These are phyloP conservation scores for Cornus controversa DNA, from an alignment of 148 eudicot genomes.

Conservation along the genomic window DNA sequence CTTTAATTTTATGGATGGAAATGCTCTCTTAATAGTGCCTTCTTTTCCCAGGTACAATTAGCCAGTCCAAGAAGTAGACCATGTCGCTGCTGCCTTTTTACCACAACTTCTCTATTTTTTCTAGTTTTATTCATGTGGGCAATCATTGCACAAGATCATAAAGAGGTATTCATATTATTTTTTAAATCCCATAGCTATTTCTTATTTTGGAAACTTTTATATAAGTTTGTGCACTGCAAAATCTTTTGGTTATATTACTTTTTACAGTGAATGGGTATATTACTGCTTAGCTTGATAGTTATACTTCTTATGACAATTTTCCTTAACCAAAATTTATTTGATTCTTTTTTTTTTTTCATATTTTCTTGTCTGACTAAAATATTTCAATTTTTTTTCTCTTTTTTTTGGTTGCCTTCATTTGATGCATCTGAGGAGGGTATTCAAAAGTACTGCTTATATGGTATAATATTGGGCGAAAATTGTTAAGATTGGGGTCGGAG, in stretches of 20 bases:
- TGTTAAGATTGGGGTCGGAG: constrained; percentile 18
- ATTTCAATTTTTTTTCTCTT: background rate
- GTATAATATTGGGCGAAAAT: constrained; percentile 33
- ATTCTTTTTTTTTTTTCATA: background rate
- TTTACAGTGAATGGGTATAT: background rate
- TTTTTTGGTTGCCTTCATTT: background rate
- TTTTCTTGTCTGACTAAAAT: background rate
- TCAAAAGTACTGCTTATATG: background rate
- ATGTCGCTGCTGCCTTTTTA: constrained; percentile 35
- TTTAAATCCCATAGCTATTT: background rate
- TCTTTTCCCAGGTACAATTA: constrained; percentile 31
- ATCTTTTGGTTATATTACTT: background rate
- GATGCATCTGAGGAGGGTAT: background rate
- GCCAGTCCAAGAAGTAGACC: constrained; percentile 41
- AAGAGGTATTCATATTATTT: constrained; percentile 30
- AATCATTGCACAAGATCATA: constrained; percentile 30
- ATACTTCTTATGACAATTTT: background rate
- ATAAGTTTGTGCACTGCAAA: background rate
- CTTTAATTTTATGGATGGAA: constrained; percentile 1
- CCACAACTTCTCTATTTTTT: constrained; percentile 34
- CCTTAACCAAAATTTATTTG: background rate
- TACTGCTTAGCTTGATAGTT: background rate
- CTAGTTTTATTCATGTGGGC: constrained; percentile 37
- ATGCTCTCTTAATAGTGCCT: background rate
- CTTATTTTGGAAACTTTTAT: background rate